Percentiles rank a stretch among this genome's conserved stretches.
phyloP scores from a whole-genome alignment of 2,329 filamentous ascomycete genomes.

The Chaetomium sp. region DNA sequence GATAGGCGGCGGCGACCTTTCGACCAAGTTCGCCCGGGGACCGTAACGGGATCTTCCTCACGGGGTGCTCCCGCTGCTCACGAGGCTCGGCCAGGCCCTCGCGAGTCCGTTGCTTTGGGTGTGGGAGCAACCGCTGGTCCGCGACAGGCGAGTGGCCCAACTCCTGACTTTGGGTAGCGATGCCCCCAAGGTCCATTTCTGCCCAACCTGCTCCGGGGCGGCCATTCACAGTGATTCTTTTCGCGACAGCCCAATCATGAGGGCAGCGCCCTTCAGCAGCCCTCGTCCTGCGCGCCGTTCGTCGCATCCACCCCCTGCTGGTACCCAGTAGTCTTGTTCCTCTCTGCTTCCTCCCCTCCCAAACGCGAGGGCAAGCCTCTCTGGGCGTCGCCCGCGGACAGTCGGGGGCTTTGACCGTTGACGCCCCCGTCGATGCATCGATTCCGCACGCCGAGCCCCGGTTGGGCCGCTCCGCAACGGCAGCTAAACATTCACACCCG shows the following conservation, averaged over 20 bases:
- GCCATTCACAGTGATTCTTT: constrained; percentile 27
- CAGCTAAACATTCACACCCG: constrained; percentile 7
- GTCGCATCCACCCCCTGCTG: constrained; percentile 11
- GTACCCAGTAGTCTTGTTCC: constrained; percentile 13
- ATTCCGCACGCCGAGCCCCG: not conserved
- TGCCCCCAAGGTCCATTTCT: constrained; percentile 28
- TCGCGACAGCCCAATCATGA: constrained; percentile 21
- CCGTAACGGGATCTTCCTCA: constrained; percentile 4
- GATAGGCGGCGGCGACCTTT: not conserved
- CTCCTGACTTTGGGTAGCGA: constrained; percentile 28
- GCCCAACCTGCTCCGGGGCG: constrained; percentile 26
- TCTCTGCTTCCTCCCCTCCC: not conserved
- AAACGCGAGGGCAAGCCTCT: not conserved
- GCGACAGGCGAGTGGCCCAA: constrained; percentile 21
- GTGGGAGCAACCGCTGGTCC: constrained; percentile 20
- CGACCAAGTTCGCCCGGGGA: not conserved
- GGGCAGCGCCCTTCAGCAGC: constrained; percentile 13
- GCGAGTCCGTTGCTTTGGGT: constrained; percentile 13
- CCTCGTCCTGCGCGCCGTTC: constrained; percentile 9
- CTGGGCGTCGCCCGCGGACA: not conserved
- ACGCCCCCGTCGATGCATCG: constrained; percentile 10
- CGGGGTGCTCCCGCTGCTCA: constrained; percentile 16
- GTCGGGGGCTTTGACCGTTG: not conserved
- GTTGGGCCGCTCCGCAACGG: constrained; percentile 7
- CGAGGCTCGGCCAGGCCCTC: constrained; percentile 18